Conservation (phyloP, 306 rosid species). For the Acacia acuminata region DNA sequence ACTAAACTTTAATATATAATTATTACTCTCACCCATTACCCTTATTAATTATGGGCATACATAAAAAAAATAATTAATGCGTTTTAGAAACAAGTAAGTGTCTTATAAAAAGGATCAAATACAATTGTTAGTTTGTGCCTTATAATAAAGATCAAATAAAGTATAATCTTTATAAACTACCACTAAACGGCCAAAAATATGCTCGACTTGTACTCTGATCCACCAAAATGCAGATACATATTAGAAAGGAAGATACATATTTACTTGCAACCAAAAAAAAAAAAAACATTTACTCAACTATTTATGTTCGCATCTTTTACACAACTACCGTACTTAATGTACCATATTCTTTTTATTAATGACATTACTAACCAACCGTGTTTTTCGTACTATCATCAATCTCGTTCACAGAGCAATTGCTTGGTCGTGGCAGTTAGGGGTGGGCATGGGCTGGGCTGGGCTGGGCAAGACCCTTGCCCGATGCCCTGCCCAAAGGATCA, state of each 20-base stretch:
- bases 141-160: no score
- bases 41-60: no score
- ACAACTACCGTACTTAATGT: neutral
- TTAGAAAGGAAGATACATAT: neutral
- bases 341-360: neutral
- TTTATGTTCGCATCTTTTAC: neutral
- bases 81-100: no score
- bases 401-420: neutral
- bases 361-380: constrained; percentile 4
- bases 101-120: no score
- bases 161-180: neutral
- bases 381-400: constrained; percentile 10
- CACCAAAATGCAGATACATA: neutral
- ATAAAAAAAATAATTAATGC: no score
- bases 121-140: no score
- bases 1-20: no score
- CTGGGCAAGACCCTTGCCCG: no score
- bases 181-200: neutral
- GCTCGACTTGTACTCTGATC: neutral
- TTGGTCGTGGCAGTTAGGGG: neutral
- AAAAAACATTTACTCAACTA: neutral
- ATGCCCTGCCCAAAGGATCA: no score
- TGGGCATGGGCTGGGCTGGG: no score
- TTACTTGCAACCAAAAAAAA: neutral
- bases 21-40: no score